These are phyloP conservation scores for Torrubiellomyces zombiae DNA, from an alignment of 2,329 filamentous ascomycete species.

Conservation along the genomic window DNA sequence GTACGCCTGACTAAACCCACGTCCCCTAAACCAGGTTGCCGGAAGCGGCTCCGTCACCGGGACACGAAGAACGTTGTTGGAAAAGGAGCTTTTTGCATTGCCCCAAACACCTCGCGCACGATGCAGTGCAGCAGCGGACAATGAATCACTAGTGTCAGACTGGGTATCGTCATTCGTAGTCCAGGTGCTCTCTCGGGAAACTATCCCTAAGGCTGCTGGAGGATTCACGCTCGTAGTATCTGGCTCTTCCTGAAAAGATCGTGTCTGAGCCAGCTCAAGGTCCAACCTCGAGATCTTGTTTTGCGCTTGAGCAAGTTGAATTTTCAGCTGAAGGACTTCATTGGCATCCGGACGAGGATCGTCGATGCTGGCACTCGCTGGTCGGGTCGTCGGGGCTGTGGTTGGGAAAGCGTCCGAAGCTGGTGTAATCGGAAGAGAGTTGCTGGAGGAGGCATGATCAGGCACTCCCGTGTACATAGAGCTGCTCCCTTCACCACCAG, in stretches of 20 bases:
- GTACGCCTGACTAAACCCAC: slow-evolving; percentile 20
- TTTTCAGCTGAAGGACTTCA: slow-evolving; percentile 51
- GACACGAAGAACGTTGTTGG: slow-evolving; percentile 16
- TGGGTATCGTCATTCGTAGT: slow-evolving; percentile 33
- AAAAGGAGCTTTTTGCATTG: slow-evolving; percentile 25
- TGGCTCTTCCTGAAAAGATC: slow-evolving; percentile 38
- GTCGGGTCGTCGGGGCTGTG: slow-evolving; percentile 31
- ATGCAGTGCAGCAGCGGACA: slow-evolving; percentile 33
- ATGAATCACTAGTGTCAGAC: slow-evolving; percentile 38
- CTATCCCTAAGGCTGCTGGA: slow-evolving; percentile 7
- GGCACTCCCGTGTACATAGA: slow-evolving; percentile 13
- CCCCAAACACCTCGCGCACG: slow-evolving; percentile 41
- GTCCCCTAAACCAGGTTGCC: slow-evolving; percentile 28
- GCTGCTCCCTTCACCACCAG: slow-evolving; percentile 18
- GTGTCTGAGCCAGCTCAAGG: slow-evolving; percentile 50
- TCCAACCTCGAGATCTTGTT: slow-evolving; percentile 55
- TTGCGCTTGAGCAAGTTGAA: slow-evolving; percentile 54
- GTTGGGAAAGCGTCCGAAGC: slow-evolving; percentile 36
- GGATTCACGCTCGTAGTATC: slow-evolving; percentile 9
- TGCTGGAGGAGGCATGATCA: slow-evolving; percentile 36
- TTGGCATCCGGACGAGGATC: slow-evolving; percentile 26
- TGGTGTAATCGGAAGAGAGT: slow-evolving; percentile 45
- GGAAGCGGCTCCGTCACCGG: slow-evolving; percentile 19
- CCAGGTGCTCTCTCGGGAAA: slow-evolving; percentile 32
- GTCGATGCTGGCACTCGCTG: slow-evolving; percentile 32